Evolutionary conservation across 2,329 filamentous ascomycete species (phyloP).

Genomic region (Penicillium sp.): DNA sequence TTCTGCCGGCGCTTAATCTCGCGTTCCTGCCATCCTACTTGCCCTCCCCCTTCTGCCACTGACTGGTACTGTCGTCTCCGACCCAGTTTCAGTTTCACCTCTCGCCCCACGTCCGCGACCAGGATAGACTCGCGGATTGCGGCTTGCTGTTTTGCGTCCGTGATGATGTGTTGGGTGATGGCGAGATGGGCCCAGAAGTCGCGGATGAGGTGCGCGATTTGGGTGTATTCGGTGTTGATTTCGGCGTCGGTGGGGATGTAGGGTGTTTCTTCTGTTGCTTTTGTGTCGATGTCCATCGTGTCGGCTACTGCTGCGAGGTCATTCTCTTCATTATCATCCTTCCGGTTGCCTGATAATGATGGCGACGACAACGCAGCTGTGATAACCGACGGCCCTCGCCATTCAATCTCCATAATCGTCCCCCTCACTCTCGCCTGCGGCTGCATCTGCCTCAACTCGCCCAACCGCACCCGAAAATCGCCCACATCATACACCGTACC

Average conservation of each 20-base stretch:
- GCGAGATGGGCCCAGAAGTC: conserved; percentile 40
- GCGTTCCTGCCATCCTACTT: conserved; percentile 7
- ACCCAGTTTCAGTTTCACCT: conserved; percentile 29
- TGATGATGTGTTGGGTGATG: conserved; percentile 15
- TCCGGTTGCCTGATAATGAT: not conserved
- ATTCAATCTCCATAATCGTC: conserved; percentile 44
- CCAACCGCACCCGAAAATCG: conserved; percentile 41
- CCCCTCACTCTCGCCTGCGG: conserved; percentile 36
- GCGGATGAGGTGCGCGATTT: conserved; percentile 33
- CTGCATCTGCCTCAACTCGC: conserved; percentile 40
- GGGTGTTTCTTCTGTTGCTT: conserved; percentile 25
- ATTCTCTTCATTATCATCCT: not conserved
- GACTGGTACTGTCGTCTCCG: conserved; percentile 15
- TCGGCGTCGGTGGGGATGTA: conserved; percentile 33
- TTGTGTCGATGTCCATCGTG: conserved; percentile 12
- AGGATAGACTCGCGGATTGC: conserved; percentile 35
- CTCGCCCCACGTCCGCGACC: conserved; percentile 38
- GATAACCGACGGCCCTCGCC: conserved; percentile 35
- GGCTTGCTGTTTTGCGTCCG: not conserved
- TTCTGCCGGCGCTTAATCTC: conserved; percentile 17
- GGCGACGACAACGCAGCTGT: conserved; percentile 18
- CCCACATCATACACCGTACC: conserved; percentile 40
- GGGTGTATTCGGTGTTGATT: conserved; percentile 34
- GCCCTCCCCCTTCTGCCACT: not conserved
- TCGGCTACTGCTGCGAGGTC: not conserved